These are phyloP conservation scores for Alternaria postmessia DNA, from an alignment of 2,329 filamentous ascomycete species.

Conservation along the genomic window DNA sequence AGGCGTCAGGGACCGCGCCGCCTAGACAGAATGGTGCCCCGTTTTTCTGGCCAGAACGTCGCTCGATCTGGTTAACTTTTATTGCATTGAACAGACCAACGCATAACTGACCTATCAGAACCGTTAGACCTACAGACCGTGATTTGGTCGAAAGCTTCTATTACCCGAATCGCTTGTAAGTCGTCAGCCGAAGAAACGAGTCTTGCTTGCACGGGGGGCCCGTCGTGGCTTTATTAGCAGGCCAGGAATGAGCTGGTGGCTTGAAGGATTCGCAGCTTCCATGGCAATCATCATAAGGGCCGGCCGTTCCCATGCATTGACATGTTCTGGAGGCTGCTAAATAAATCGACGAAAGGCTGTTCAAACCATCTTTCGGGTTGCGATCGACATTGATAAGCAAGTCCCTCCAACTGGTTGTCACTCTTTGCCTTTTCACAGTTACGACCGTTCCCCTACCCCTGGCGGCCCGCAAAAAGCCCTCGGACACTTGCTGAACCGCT, in stretches of 20 bases:
- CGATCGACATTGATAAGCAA: conserved; percentile 34
- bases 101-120: conserved; percentile 20
- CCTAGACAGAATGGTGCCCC: conserved; percentile 20
- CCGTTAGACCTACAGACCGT: conserved; percentile 15
- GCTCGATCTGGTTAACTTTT: conserved; percentile 28
- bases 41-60: conserved; percentile 31
- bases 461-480: conserved; percentile 15
- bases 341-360: conserved; percentile 25
- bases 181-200: conserved; percentile 29
- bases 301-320: conserved; percentile 30
- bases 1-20: conserved; percentile 15
- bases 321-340: conserved; percentile 25
- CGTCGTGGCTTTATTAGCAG: conserved; percentile 41
- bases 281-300: conserved; percentile 41
- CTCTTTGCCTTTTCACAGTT: conserved; percentile 30
- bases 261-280: conserved; percentile 34
- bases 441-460: conserved; percentile 14
- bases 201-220: conserved; percentile 25
- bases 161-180: conserved; percentile 38
- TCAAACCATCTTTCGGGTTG: conserved; percentile 19
- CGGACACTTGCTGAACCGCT: conserved; percentile 22
- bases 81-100: conserved; percentile 40
- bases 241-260: conserved; percentile 34
- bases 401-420: conserved; percentile 31
- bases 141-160: conserved; percentile 24